phyloP scores from a whole-genome alignment of 306 rosid species.

The Spatholobus suberectus region DNA sequence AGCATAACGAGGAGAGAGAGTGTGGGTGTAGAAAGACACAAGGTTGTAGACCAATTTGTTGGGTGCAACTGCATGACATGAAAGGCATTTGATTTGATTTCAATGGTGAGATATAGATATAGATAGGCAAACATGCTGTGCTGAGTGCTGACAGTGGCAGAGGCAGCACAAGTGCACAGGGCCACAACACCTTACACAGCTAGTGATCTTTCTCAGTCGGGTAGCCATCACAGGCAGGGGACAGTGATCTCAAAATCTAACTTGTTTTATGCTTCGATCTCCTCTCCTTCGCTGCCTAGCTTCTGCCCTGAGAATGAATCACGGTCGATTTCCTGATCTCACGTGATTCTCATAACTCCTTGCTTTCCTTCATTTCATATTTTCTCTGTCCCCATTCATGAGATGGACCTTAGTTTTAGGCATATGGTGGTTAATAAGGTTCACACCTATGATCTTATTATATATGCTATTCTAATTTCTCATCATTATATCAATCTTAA shows the following conservation, averaged over 20 bases:
- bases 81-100: background rate
- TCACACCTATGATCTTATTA: too few relatives aligned
- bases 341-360: conserved; percentile 58
- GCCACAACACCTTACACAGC: conserved; percentile 8
- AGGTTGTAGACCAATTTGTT: conserved; percentile 11
- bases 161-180: background rate
- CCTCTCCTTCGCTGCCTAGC: background rate
- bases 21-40: background rate
- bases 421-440: too few relatives aligned
- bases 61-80: too few relatives aligned
- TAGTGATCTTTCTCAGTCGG: conserved; percentile 48
- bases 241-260: conserved; percentile 50
- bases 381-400: conserved; percentile 15
- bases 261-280: conserved; percentile 31
- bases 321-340: conserved; percentile 50
- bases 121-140: conserved; percentile 40
- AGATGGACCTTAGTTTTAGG: too few relatives aligned
- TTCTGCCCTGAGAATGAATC: background rate
- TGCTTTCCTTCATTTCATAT: conserved; percentile 4
- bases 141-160: conserved; percentile 15
- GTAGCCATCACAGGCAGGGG: conserved; percentile 55
- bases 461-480: too few relatives aligned
- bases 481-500: too few relatives aligned
- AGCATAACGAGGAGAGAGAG: conserved; percentile 38
- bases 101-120: background rate